Conservation (phyloP, 441 rosid genomes). For the Bocquillonia castaneifolia region DNA sequence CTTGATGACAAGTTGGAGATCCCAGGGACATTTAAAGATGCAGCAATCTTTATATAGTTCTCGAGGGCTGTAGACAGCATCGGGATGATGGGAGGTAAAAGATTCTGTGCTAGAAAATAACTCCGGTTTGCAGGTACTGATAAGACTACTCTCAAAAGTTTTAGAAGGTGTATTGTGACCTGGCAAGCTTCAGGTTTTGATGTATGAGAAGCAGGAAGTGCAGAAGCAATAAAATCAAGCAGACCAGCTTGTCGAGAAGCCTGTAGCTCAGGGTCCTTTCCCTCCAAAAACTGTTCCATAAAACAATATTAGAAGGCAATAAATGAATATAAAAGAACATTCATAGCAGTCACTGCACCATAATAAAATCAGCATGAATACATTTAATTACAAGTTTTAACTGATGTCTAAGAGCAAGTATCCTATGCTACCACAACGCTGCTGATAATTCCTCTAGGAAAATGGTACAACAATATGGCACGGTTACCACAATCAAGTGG, state of each 20-base stretch:
- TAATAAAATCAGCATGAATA: neutral
- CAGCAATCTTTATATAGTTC: conserved; percentile 72
- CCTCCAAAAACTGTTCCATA: conserved; percentile 60
- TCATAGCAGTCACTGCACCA: neutral
- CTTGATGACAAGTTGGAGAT: conserved; percentile 34
- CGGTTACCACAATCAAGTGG: neutral
- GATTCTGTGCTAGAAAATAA: conserved; percentile 70
- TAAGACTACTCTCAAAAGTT: conserved; percentile 61
- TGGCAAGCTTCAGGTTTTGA: conserved; percentile 85
- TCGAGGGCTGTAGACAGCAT: conserved; percentile 70
- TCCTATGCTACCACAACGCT: neutral
- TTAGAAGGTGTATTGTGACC: conserved; percentile 59
- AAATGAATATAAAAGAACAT: conserved; percentile 11
- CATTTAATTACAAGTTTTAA: conserved; percentile 9
- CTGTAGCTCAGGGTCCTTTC: conserved; percentile 70
- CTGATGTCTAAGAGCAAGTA: neutral
- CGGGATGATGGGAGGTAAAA: conserved; percentile 70
- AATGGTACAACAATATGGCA: neutral
- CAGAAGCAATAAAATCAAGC: conserved; percentile 77
- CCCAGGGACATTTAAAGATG: conserved; percentile 52
- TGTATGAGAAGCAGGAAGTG: conserved; percentile 75
- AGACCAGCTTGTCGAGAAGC: conserved; percentile 80
- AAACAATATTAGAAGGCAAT: conserved; percentile 24
- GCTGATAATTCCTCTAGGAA: neutral
- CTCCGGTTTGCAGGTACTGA: conserved; percentile 55